Evolutionary conservation across 2,329 filamentous ascomycete genomes (phyloP), one percentile per base, ranked within the genome.

Genomic region (Pezicula neosporulosa): DNA sequence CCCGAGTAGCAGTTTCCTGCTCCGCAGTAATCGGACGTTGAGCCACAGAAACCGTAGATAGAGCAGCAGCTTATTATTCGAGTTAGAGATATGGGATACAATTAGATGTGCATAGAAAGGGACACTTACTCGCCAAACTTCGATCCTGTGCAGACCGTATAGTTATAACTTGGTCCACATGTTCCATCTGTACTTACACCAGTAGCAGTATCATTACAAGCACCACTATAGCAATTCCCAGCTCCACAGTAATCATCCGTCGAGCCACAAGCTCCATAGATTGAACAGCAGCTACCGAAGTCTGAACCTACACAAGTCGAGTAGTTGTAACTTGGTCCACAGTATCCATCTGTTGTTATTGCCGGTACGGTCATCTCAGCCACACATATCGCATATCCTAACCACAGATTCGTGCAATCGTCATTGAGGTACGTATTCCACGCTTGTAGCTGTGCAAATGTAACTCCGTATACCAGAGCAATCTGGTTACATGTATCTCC

Each of bases 1-100:
- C 62, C 56, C 27, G 60, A 57, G 35, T 63, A 61, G 53, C 60
- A 63, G 47, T 55, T 55, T 33, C 61, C 59, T 38, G 58, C 47
- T 12, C 54, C 60, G 51, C 60, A 65, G 49, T 60, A 64, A 18
- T 58, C 53, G 9, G 54, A 42, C 3, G 51, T 52, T 43, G 49
- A 52, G 4, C 50, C 55, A 35, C 53, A 56, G 19, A 37, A 51
- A 24, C 53, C 55, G 27, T 51, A 56, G 33, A 47, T 48, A 7
- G 28, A 38, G 24, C 51, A 53, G 35, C 51, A 53, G 41, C 41
- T 44, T 3, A 6, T 44, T 3, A 6, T 33, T 33, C 30, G 12
- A 5, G n/a, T 19, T 12, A 41, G 38, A 16, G 15, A 41, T n/a
- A 18, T 16, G 8, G 10, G 19, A 18, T 16, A 8, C 3, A n/a